phyloP scores from a whole-genome alignment of 2,329 filamentous ascomycete genomes.

The Cladosporium phlei region DNA sequence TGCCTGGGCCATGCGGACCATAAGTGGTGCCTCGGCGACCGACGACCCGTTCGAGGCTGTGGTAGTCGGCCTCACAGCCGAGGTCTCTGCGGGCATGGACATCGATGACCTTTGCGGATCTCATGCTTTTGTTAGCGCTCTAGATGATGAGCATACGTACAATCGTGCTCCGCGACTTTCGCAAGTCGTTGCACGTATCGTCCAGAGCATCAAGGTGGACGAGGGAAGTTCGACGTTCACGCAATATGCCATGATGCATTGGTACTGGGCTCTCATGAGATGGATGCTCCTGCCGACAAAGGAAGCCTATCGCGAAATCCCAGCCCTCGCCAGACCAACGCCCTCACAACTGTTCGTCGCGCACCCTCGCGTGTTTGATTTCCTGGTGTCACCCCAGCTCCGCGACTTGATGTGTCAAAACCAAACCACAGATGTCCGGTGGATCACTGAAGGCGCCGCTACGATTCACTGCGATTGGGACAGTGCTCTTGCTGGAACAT shows the following conservation, averaged over 20 bases:
- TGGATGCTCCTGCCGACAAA: slow-evolving; percentile 7
- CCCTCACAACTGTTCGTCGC: slow-evolving; percentile 4
- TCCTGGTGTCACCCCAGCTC: slow-evolving; percentile 1
- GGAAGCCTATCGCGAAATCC: slow-evolving; percentile 5
- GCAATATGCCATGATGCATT: slow-evolving; percentile 8
- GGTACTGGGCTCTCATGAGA: slow-evolving; percentile 2
- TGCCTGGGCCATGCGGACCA: background rate
- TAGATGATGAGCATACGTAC: background rate
- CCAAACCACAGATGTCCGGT: background rate
- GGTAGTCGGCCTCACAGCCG: background rate
- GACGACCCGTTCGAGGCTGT: slow-evolving; percentile 8
- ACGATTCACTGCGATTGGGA: slow-evolving; percentile 6
- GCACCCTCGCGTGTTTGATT: slow-evolving; percentile 7
- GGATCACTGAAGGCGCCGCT: slow-evolving; percentile 8
- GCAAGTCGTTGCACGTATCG: background rate
- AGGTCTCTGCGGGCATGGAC: background rate
- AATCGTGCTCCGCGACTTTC: slow-evolving; percentile 7
- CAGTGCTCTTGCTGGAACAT: background rate
- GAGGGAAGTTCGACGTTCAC: background rate
- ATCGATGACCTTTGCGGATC: slow-evolving; percentile 5
- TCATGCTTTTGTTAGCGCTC: slow-evolving; percentile 3
- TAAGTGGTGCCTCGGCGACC: background rate
- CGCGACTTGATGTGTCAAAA: slow-evolving; percentile 3
- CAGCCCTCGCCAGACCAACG: background rate
- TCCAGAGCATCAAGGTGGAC: slow-evolving; percentile 3